Evolutionary conservation across 768 basidiomycete genomes (phyloP).

Genomic region (Panellus pusillus): DNA sequence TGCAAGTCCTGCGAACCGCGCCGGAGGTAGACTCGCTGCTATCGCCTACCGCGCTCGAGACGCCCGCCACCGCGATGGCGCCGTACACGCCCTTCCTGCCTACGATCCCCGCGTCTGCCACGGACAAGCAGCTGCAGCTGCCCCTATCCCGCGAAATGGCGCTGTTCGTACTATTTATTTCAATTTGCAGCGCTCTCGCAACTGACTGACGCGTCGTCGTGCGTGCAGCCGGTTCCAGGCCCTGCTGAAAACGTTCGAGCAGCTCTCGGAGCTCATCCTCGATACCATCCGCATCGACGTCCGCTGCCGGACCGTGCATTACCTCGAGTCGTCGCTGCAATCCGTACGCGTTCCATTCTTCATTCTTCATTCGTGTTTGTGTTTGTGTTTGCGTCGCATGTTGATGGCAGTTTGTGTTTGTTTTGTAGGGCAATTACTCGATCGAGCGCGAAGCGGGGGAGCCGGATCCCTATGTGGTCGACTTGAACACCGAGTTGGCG

Average conservation of each 20-base stretch:
- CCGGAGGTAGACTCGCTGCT: conserved; percentile 48
- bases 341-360: conserved; percentile 51
- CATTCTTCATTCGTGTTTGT: conserved; percentile 4
- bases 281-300: conserved; percentile 87
- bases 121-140: conserved; percentile 58
- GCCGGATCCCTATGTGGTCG: conserved; percentile 86
- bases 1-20: conserved; percentile 64
- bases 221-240: conserved; percentile 81
- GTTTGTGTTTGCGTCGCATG: too few species aligned
- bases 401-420: conserved; percentile 6
- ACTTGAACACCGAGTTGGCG: conserved; percentile 79
- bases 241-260: conserved; percentile 85
- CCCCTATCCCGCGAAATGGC: conserved; percentile 89
- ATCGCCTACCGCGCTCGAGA: conserved; percentile 52
- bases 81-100: conserved; percentile 50
- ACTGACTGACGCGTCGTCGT: conserved; percentile 9
- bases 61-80: conserved; percentile 45
- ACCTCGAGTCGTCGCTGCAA: conserved; percentile 76
- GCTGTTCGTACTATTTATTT: conserved; percentile 52
- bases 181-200: background rate
- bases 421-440: conserved; percentile 75
- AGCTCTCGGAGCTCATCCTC: conserved; percentile 82
- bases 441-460: conserved; percentile 84
- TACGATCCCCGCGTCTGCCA: conserved; percentile 34
- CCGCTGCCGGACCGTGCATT: conserved; percentile 79